These are phyloP conservation scores for Populus hybrid DNA, from an alignment of 441 rosid genomes.

Conservation along the genomic window DNA sequence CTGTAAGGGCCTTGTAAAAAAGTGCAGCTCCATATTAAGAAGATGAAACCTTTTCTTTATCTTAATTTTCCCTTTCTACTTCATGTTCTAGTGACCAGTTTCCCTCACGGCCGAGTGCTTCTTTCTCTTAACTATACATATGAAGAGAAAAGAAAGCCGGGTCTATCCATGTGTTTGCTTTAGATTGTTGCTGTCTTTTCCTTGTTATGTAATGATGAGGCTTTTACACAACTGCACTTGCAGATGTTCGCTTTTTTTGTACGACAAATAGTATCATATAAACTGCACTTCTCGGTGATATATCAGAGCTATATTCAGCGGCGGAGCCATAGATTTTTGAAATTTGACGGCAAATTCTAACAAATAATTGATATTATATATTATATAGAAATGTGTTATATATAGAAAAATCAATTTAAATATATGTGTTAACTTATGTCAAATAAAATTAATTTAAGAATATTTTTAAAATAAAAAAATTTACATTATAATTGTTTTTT, in stretches of 20 bases:
- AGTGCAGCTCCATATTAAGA: conserved; percentile 6
- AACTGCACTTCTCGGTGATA: not conserved
- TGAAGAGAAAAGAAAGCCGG: conserved; percentile 18
- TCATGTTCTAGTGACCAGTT: conserved; percentile 2
- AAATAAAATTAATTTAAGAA: no score
- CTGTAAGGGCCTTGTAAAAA: conserved; percentile 46
- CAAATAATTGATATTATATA: no score
- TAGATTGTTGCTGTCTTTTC: not conserved
- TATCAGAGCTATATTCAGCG: not conserved
- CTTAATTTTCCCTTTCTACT: not conserved
- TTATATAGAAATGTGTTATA: no score
- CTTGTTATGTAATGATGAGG: not conserved
- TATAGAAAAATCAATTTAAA: no score
- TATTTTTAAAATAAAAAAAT: no score
- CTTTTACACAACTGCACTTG: not conserved
- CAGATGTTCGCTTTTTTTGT: not conserved
- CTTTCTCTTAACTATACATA: conserved; percentile 17
- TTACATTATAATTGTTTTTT: no score
- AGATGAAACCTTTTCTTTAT: not conserved
- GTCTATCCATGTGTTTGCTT: conserved; percentile 10
- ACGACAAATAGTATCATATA: not conserved
- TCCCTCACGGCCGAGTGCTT: conserved; percentile 16
- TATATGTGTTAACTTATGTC: no score
- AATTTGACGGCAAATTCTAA: no score
- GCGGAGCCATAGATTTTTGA: no score